Evolutionary conservation across 805 yeast genomes (phyloP), one percentile per base, ranked within the genome.

Genomic region (Candida corydali): DNA sequence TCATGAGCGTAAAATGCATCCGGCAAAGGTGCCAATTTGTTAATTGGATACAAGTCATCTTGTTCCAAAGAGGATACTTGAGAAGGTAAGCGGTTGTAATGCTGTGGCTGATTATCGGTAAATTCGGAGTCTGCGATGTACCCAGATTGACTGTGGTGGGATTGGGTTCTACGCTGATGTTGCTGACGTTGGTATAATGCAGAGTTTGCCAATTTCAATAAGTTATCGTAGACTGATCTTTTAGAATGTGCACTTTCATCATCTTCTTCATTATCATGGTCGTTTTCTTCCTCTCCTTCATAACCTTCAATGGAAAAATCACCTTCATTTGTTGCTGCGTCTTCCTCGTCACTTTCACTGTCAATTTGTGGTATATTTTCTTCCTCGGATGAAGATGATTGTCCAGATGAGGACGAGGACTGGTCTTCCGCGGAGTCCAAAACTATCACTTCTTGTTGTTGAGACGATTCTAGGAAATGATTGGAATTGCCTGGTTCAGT

Each of bases 111-210:
- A 29, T 38, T 40, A 12, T 43, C 51, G 4, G 49, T 45, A 14
- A 43, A 30, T 33, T 50, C 55, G n/a, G 37, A 26, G 25, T 51
- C 56, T 9, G 49, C 46, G 18, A 30, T 45, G 51, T 59, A 34
- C 52, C 63, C 42, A 44, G 59, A 36, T 49, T 56, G 58, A 55
- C 53, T 8, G 43, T 34, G 27, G 9, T 24, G 26, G 45, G 44
- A 8, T 33, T 12, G 29, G 33, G 14, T 38, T 42, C 29, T 32
- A 15, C 27, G 34, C 4, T 19, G 25, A 17, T 18, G 30, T 18
- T 23, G 32, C 10, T 25, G 27, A 11, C 27, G 38, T 17, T 23
- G 26, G 16, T 32, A 28, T 16, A 50, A 36, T 12, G 43, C 55
- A 14, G 52, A 34, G 22, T 36, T 42, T 3, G 55, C 55, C 16